Conservation (phyloP, 768 basidiomycete species). For the Royoungia palumana region DNA sequence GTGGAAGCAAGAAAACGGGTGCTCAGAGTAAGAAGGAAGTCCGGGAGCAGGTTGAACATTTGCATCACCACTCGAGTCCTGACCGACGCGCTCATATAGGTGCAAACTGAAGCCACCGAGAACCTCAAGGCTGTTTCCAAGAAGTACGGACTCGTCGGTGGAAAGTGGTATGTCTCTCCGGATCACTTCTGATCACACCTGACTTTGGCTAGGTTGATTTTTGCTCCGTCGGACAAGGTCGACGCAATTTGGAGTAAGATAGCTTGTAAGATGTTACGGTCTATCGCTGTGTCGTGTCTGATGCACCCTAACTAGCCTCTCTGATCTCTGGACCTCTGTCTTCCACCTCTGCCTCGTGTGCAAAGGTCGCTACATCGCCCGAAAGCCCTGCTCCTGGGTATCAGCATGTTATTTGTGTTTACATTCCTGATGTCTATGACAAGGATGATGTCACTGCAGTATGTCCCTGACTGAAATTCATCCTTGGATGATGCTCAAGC, state of each 20-base stretch:
- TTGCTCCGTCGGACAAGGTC: slow-evolving; percentile 57
- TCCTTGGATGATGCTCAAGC: background rate
- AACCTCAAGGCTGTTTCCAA: slow-evolving; percentile 59
- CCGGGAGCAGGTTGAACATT: slow-evolving; percentile 54
- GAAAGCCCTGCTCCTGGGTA: slow-evolving; percentile 43
- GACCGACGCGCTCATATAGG: slow-evolving; percentile 34
- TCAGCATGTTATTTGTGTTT: slow-evolving; percentile 69
- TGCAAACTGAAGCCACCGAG: slow-evolving; percentile 54
- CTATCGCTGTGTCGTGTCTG: background rate
- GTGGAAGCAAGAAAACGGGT: slow-evolving; percentile 70
- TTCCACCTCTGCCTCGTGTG: slow-evolving; percentile 49
- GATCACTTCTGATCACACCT: background rate
- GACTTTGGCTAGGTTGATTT: slow-evolving; percentile 54
- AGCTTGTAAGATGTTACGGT: slow-evolving; percentile 44
- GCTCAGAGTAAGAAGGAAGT: slow-evolving; percentile 73
- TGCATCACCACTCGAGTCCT: background rate
- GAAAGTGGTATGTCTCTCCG: slow-evolving; percentile 57
- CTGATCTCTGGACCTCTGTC: slow-evolving; percentile 61
- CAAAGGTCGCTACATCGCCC: slow-evolving; percentile 68
- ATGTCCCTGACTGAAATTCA: slow-evolving; percentile 1
- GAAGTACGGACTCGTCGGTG: slow-evolving; percentile 49
- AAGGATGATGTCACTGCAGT: slow-evolving; percentile 57
- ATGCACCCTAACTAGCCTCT: slow-evolving; percentile 43
- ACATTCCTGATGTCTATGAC: slow-evolving; percentile 69
- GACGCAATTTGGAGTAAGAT: slow-evolving; percentile 61